A percentile compares a stretch with the other conserved stretches of the same genome.
Evolutionary conservation across 768 basidiomycete species (phyloP).

Genomic region (Lactifluus volemus): DNA sequence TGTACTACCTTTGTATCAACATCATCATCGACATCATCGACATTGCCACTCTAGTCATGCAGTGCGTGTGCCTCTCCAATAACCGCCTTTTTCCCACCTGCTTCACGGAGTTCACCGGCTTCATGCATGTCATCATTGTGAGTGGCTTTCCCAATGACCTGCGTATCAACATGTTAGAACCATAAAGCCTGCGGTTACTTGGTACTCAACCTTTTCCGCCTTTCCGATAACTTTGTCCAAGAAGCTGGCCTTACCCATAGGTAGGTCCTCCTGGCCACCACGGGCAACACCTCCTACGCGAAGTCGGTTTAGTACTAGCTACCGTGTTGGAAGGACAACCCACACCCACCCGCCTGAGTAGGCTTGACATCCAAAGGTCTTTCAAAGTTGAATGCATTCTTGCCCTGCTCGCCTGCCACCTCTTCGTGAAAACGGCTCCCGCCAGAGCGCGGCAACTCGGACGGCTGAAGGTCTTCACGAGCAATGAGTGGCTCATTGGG

Average conservation of each 20-base stretch:
- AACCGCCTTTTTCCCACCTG: slow-evolving; percentile 41
- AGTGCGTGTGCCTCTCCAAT: slow-evolving; percentile 33
- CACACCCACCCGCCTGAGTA: slow-evolving; percentile 26
- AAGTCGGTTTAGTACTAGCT: background rate
- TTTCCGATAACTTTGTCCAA: slow-evolving; percentile 53
- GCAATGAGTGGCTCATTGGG: too few relatives aligned
- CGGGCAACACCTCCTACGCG: slow-evolving; percentile 30
- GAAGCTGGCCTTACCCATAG: slow-evolving; percentile 34
- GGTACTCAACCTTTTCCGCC: slow-evolving; percentile 39
- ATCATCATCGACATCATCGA: slow-evolving; percentile 23
- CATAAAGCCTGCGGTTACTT: background rate
- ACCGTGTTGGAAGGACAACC: background rate
- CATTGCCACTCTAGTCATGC: slow-evolving; percentile 30
- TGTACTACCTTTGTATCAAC: background rate
- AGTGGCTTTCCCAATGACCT: slow-evolving; percentile 44
- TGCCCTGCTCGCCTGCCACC: background rate
- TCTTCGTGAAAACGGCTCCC: background rate
- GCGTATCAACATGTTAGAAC: background rate
- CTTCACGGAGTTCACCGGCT: slow-evolving; percentile 47
- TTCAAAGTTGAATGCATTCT: slow-evolving; percentile 23
- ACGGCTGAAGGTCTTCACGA: background rate
- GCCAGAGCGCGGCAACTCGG: background rate
- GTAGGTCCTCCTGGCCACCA: slow-evolving; percentile 27
- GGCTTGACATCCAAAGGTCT: slow-evolving; percentile 33
- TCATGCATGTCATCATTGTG: slow-evolving; percentile 44